Evolutionary conservation across 1,284 basidiomycete species (phyloP), one percentile per base, ranked within the genome.

Genomic region (Ganoderma multipileum): DNA sequence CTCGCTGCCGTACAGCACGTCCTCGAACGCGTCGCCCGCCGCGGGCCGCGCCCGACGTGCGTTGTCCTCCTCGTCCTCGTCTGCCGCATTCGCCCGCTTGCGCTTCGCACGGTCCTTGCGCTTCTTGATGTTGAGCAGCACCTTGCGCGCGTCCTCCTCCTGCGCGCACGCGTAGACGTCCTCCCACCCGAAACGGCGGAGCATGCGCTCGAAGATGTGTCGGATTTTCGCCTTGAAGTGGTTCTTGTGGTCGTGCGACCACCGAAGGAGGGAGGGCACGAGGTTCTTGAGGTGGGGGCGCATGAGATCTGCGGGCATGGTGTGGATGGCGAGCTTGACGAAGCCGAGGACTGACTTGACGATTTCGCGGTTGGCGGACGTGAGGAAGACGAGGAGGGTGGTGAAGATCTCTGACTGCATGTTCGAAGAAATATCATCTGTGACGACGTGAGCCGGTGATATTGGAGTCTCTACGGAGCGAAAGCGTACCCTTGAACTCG

Each of bases 201-300:
- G 87, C 87, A 99, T 91, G 59, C 98, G 90, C 84, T 99, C 98
- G 75, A 99, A 96, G 69, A 99, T 96, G 81, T 99, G 97, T 58
- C 96, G 89, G 16, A 98, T 95, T 83, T 98, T 99, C 66, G 89
- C 86, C 81, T 99, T 99, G 89, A 99, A 99, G 80, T 99, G 97
- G 78, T 99, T 98, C 80, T 97, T 97, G 84, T 99, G 97, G 79
- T 98, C 96, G 77, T 97, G 95, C 7, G 95, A 95, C 96, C 97
- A 98, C 66, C 86, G 86, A 30, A 99, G 85, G 20, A 99, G 86
- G 0, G 92, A 93, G 0, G 95, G 94, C 0, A 99, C 94, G 16
- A 99, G 85, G 23, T 86, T 84, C 36, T 86, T 84, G 16, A 99
- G 85, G 76, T 97, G 91, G 0, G 91, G 91, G 33, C 87, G 88